A percentile compares a stretch with the other conserved stretches of the same genome.
Evolutionary conservation across 1,284 basidiomycete species (phyloP).

Genomic region (Taiwanofungus camphoratus): DNA sequence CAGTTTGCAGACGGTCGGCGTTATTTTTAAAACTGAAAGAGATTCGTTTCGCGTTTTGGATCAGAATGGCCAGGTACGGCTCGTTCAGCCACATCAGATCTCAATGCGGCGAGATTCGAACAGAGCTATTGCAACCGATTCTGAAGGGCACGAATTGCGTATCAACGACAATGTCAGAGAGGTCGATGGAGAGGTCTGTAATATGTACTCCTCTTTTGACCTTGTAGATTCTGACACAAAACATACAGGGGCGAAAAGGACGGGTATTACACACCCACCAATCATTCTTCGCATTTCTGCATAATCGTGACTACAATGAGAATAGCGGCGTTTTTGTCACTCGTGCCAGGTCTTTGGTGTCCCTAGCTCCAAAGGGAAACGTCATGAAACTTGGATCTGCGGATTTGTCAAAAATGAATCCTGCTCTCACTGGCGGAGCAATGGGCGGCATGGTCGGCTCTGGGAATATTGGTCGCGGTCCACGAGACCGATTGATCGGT

Average conservation of each 20-base stretch:
- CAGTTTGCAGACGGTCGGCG: slow-evolving; percentile 89
- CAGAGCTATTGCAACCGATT: slow-evolving; percentile 85
- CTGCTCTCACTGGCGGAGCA: slow-evolving; percentile 60
- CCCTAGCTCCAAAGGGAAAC: slow-evolving; percentile 81
- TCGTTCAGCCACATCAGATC: slow-evolving; percentile 94
- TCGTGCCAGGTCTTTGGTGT: slow-evolving; percentile 72
- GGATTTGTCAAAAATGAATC: slow-evolving; percentile 97
- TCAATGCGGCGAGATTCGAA: slow-evolving; percentile 84
- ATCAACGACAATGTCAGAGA: slow-evolving; percentile 94
- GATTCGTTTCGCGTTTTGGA: slow-evolving; percentile 95
- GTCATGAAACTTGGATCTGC: slow-evolving; percentile 55
- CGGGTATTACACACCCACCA: slow-evolving; percentile 94
- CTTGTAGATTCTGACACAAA: not conserved
- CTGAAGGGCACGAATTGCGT: slow-evolving; percentile 79
- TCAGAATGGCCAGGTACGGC: slow-evolving; percentile 85
- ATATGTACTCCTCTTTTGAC: not conserved
- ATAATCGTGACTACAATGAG: slow-evolving; percentile 87
- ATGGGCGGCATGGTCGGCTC: slow-evolving; percentile 75
- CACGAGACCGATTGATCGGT: slow-evolving; percentile 81
- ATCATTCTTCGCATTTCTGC: slow-evolving; percentile 90
- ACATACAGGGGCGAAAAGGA: slow-evolving; percentile 74
- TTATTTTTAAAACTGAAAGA: slow-evolving; percentile 96
- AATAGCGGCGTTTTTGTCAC: slow-evolving; percentile 95
- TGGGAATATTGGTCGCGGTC: slow-evolving; percentile 64
- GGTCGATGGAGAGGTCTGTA: slow-evolving; percentile 76